These are phyloP conservation scores for Reticulascus tulasneorum DNA, from an alignment of 2,329 filamentous ascomycete species.

Conservation along the genomic window DNA sequence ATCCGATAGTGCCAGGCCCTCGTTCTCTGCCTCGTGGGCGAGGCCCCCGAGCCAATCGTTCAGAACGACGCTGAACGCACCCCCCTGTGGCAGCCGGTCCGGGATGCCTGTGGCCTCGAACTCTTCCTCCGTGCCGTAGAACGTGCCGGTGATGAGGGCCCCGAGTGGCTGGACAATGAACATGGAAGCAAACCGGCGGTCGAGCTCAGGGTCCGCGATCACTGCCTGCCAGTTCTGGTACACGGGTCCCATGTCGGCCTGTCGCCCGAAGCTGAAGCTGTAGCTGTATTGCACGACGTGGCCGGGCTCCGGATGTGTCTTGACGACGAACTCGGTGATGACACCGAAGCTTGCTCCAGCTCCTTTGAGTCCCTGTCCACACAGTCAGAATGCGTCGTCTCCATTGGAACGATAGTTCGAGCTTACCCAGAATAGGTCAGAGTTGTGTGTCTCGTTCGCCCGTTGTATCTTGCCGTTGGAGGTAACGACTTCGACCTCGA, in stretches of 20 bases:
- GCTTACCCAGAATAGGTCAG: slow-evolving; percentile 23
- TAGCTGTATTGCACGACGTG: slow-evolving; percentile 47
- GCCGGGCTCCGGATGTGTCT: slow-evolving; percentile 35
- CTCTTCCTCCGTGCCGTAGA: slow-evolving; percentile 47
- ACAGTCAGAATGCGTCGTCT: background rate
- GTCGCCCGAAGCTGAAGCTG: slow-evolving; percentile 38
- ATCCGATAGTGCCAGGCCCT: slow-evolving; percentile 36
- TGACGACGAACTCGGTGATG: slow-evolving; percentile 23
- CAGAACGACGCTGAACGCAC: slow-evolving; percentile 30
- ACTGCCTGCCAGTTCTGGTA: slow-evolving; percentile 50
- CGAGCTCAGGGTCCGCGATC: slow-evolving; percentile 41
- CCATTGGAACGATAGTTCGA: background rate
- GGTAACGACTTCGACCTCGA: slow-evolving; percentile 32
- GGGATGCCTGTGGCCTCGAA: slow-evolving; percentile 40
- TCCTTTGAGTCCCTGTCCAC: slow-evolving; percentile 19
- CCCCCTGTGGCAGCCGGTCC: slow-evolving; percentile 30
- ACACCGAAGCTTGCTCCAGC: slow-evolving; percentile 35
- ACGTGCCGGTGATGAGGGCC: slow-evolving; percentile 47
- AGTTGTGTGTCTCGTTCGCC: slow-evolving; percentile 15
- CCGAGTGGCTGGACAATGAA: slow-evolving; percentile 43
- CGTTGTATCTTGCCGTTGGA: slow-evolving; percentile 20
- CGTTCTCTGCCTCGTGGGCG: slow-evolving; percentile 36
- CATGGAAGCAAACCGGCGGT: slow-evolving; percentile 45
- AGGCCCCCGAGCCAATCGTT: slow-evolving; percentile 55
- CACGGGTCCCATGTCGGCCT: slow-evolving; percentile 34